These are phyloP conservation scores for Yamadazyma paraphyllophila DNA, from an alignment of 805 yeast genomes.

Conservation along the genomic window DNA sequence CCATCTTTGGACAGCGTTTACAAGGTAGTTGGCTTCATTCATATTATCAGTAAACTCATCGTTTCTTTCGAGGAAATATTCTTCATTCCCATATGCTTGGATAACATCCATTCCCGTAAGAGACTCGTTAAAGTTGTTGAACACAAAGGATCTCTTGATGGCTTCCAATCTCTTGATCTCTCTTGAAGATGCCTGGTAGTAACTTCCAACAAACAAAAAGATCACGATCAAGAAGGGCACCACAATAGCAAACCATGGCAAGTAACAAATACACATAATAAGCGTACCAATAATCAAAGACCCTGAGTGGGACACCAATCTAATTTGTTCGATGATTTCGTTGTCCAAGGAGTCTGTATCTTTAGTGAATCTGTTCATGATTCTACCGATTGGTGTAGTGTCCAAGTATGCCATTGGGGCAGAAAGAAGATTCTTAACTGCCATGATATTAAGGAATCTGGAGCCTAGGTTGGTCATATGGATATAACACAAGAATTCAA, in stretches of 20 bases:
- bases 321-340: constrained; percentile 67
- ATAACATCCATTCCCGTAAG: constrained; percentile 37
- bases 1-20: constrained; percentile 41
- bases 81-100: constrained; percentile 28
- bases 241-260: constrained; percentile 42
- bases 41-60: constrained; percentile 24
- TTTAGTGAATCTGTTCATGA: constrained; percentile 81
- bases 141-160: constrained; percentile 36
- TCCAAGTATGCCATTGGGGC: constrained; percentile 85
- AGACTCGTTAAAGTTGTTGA: constrained; percentile 38
- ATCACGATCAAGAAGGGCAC: constrained; percentile 29
- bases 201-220: constrained; percentile 28
- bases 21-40: constrained; percentile 37
- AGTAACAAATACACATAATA: constrained; percentile 34
- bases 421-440: constrained; percentile 58
- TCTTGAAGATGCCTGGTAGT: constrained; percentile 38
- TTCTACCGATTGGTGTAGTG: constrained; percentile 83
- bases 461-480: constrained; percentile 54
- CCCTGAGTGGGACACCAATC: constrained; percentile 55
- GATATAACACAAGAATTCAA: constrained; percentile 47
- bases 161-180: constrained; percentile 42
- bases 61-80: constrained; percentile 26
- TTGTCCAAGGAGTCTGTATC: constrained; percentile 85
- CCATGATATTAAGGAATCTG: constrained; percentile 54
- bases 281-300: constrained; percentile 58